Conservation (phyloP, 805 yeast species). For the Candida takata region DNA sequence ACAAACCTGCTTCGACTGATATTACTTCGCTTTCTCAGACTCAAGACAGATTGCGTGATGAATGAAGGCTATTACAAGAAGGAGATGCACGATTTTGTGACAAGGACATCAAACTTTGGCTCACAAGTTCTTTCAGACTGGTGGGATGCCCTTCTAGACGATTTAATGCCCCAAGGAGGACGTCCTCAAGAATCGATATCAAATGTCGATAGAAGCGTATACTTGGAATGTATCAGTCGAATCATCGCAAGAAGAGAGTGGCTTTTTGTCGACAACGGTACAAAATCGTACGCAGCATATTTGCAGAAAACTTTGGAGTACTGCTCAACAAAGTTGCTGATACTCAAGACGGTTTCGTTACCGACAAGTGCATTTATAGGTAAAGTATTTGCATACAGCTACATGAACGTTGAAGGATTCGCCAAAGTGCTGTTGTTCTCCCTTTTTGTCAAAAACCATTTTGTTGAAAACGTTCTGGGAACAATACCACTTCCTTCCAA, state of each 20-base stretch:
- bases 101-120: slow-evolving; percentile 7
- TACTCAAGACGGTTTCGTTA: slow-evolving; percentile 13
- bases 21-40: slow-evolving; percentile 9
- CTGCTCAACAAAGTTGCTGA: slow-evolving; percentile 12
- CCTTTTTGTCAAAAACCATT: slow-evolving; percentile 44
- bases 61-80: slow-evolving; percentile 2
- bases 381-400: slow-evolving; percentile 52
- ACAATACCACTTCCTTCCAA: background rate
- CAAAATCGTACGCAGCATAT: slow-evolving; percentile 1
- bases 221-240: slow-evolving; percentile 11
- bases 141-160: slow-evolving; percentile 10
- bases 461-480: slow-evolving; percentile 19
- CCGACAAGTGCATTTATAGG: slow-evolving; percentile 43
- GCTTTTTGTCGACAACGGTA: slow-evolving; percentile 2
- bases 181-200: slow-evolving; percentile 4
- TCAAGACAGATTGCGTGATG: slow-evolving; percentile 5
- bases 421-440: slow-evolving; percentile 48
- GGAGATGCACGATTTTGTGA: slow-evolving; percentile 8
- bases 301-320: slow-evolving; percentile 8
- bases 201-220: slow-evolving; percentile 9
- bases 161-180: slow-evolving; percentile 1
- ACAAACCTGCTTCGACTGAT: slow-evolving; percentile 8
- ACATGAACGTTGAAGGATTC: slow-evolving; percentile 41
- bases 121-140: slow-evolving; percentile 8
- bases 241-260: slow-evolving; percentile 12